These are phyloP conservation scores for Mortierella sp. DNA, from an alignment of 371 early-diverging fungal genomes.

Conservation along the genomic window DNA sequence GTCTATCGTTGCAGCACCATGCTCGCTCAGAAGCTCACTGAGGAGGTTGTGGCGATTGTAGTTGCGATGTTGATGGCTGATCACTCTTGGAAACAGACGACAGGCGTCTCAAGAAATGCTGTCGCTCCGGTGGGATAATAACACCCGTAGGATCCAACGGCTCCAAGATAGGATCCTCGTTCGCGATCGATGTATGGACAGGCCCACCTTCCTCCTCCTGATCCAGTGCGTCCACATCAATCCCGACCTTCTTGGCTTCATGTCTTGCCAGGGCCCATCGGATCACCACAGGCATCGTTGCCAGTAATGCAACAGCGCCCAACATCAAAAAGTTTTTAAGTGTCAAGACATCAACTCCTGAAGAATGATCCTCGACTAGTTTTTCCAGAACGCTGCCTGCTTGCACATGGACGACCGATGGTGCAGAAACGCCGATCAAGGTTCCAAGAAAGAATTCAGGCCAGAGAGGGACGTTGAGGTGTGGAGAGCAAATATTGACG, in stretches of 20 bases:
- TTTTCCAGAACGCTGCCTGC: conserved; percentile 63
- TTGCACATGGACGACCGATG: conserved; percentile 77
- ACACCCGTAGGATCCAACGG: conserved; percentile 54
- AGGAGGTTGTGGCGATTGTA: neutral
- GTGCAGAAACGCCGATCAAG: conserved; percentile 67
- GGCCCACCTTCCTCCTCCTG: conserved; percentile 34
- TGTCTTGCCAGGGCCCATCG: conserved; percentile 47
- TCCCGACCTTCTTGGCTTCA: conserved; percentile 49
- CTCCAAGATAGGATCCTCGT: conserved; percentile 42
- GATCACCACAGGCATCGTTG: conserved; percentile 44
- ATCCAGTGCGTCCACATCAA: conserved; percentile 29
- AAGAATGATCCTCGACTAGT: conserved; percentile 53
- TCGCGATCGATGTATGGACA: neutral
- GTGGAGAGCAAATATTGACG: conserved; percentile 74
- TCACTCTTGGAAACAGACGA: neutral
- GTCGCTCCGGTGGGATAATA: conserved; percentile 48
- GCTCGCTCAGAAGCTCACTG: neutral
- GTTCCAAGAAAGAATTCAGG: conserved; percentile 62
- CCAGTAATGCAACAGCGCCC: conserved; percentile 39
- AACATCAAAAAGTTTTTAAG: conserved; percentile 49
- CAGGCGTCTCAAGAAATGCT: conserved; percentile 31
- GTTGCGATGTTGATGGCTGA: conserved; percentile 11
- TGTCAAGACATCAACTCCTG: conserved; percentile 46
- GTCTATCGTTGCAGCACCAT: neutral
- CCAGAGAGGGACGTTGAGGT: conserved; percentile 73